Base-by-base conservation (phyloP, 352 stramenopile species). In the Globisporangium perplexum region DNA sequence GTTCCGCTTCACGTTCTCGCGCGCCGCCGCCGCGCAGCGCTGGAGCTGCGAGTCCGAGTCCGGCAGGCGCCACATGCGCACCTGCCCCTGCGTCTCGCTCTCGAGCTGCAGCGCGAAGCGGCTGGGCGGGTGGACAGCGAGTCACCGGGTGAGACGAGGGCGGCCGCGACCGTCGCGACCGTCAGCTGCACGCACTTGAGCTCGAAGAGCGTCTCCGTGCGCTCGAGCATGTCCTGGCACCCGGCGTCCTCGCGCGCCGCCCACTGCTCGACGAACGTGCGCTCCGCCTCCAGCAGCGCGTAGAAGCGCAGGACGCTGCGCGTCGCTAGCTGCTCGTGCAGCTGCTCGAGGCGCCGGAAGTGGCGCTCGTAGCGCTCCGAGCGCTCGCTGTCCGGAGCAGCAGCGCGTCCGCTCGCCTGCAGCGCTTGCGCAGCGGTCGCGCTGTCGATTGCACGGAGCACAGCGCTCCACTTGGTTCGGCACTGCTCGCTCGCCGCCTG, bases 81-180 rank as follows among this genome's bases (percentile, higher is more conserved):
- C 68, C 22, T 82, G 71, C 0, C 70, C 69, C 0, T 61, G 63
- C 7, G 78, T 92, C 62, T 90, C 80, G 38, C 70, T 80, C 49
- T 83, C 67, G 6, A 90, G 61, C 47, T 93, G 77, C 11, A 82
- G 41, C 0, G 62, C 70, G 60, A 93, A 93, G 43, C 64, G 66
- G 52, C 74, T 87, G 33, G 2, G 47, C 4, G 22, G 31, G 43
- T 17, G 17, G 23, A 44, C 18, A 33, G 20, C 20, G n/a, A 45
- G 39, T 17, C n/a, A n/a, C n/a, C 10, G n/a, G 28, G n/a, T 26
- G 41, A 23, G n/a, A 45, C 18, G n/a, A n/a, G n/a, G n/a, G n/a
- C n/a, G n/a, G n/a, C n/a, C n/a, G n/a, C n/a, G n/a, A n/a, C n/a
- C n/a, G n/a, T n/a, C n/a, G n/a, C n/a, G n/a, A n/a, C n/a, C n/a